Base-by-base conservation (phyloP, 2,329 filamentous ascomycete species). In the Penicillium sp. region DNA sequence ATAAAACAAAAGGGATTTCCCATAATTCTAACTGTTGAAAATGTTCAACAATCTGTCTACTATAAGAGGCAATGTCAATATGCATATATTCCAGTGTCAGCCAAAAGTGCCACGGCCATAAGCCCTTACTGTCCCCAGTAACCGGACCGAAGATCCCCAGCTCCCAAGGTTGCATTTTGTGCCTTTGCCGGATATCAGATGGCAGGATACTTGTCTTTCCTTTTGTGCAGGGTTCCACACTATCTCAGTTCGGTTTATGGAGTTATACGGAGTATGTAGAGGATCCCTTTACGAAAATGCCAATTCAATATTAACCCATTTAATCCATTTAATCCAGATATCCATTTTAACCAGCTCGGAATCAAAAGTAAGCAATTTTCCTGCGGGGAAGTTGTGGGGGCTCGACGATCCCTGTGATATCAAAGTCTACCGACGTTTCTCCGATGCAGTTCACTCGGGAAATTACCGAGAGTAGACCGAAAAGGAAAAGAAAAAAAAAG, bases 151-250 rank as follows among this genome's bases (percentile, higher is more conserved):
- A 27, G 60, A 65, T 65, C 62, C 44, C 46, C 39, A 52, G 60
- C 64, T 65, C 62, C 44, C 46, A 23, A 52, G 55, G 37, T 49
- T 37, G 5, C 23, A 15, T 35, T 34, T 41, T 34, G 46, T 56
- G 48, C 60, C 59, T 65, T 64, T 61, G 60, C 62, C 63, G 52
- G 51, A 54, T 65, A 56, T 61, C 46, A 55, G 39, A 63, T 50
- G 34, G 53, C 55, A 41, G 9, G 39, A 45, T n/a, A 25, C 25
- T 38, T 38, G 23, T 12, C 13, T 29, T 42, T 27, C 3, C 16
- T 7, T 23, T 5, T 25, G 23, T 15, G n/a, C 25, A 41, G 23
- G 13, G n/a, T 9, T n/a, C n/a, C 15, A 16, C 18, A 4, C 3
- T 18, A 5, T 21, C 15, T n/a, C 21, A 41, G 15, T 25, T 6